Evolutionary conservation across 805 yeast genomes (phyloP).

Genomic region (Sugiyamaella floridensis): DNA sequence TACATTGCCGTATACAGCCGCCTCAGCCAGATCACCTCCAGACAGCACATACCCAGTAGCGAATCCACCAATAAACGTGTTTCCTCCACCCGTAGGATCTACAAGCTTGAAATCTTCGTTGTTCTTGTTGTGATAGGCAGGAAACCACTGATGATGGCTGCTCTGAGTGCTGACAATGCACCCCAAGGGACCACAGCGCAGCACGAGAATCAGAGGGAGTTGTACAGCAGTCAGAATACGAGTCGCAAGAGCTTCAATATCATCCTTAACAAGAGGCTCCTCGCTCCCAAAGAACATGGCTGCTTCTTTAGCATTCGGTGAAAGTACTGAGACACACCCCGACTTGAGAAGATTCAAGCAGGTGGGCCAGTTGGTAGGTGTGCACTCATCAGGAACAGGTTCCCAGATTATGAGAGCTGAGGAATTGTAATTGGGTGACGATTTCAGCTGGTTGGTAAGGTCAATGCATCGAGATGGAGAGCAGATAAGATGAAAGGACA

Average conservation of each 20-base stretch:
- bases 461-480: constrained; percentile 55
- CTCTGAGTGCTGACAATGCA: constrained; percentile 39
- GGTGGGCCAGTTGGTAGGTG: constrained; percentile 40
- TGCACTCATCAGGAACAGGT: constrained; percentile 76
- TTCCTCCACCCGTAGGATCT: constrained; percentile 96
- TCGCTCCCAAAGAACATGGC: constrained; percentile 49
- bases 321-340: constrained; percentile 45
- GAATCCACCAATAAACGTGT: constrained; percentile 78
- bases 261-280: constrained; percentile 36
- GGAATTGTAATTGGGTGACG: constrained; percentile 12
- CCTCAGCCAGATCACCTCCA: constrained; percentile 36
- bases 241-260: constrained; percentile 40
- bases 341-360: constrained; percentile 34
- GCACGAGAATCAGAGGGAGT: constrained; percentile 34
- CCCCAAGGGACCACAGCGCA: constrained; percentile 75
- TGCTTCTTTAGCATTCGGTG: constrained; percentile 85
- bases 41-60: constrained; percentile 49
- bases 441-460: constrained; percentile 35
- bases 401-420: constrained; percentile 63
- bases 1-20: constrained; percentile 63
- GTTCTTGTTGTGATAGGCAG: constrained; percentile 56
- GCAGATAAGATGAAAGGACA: constrained; percentile 65
- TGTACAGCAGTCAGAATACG: constrained; percentile 27
- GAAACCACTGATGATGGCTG: constrained; percentile 41
- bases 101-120: constrained; percentile 39